Evolutionary conservation across 352 stramenopile species (phyloP).

Genomic region (Globisporangium alternatum): DNA sequence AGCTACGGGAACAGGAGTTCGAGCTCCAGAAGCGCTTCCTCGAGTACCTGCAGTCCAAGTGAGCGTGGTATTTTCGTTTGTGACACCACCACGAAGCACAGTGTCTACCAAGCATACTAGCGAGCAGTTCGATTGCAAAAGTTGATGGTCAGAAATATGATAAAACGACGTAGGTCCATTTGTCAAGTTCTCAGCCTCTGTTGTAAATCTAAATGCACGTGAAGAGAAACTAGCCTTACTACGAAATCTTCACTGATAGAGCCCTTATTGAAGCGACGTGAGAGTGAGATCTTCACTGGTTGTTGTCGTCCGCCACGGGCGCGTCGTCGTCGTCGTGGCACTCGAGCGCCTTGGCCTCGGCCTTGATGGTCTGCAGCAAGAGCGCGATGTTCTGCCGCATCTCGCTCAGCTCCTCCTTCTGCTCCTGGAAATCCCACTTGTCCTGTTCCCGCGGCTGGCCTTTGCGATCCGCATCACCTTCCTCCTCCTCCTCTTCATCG

Average conservation of each 20-base stretch:
- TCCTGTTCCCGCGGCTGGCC: slow-evolving; percentile 20
- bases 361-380: slow-evolving; percentile 55
- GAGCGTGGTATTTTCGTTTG: not conserved
- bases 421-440: slow-evolving; percentile 54
- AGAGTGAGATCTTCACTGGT: slow-evolving; percentile 7
- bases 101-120: not conserved
- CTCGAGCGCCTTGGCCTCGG: slow-evolving; percentile 51
- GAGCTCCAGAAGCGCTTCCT: slow-evolving; percentile 81
- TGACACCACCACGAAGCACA: not conserved
- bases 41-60: slow-evolving; percentile 82
- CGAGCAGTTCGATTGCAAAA: not conserved
- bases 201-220: no score
- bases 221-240: no score
- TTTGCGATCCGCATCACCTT: slow-evolving; percentile 19
- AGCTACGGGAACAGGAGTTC: slow-evolving; percentile 77
- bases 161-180: no score
- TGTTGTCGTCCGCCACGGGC: not conserved
- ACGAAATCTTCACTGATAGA: no score
- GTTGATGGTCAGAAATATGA: no score
- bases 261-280: no score
- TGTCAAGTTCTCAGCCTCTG: no score
- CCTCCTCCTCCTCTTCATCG: slow-evolving; percentile 22
- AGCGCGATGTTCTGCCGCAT: slow-evolving; percentile 65
- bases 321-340: slow-evolving; percentile 1
- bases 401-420: slow-evolving; percentile 58